Conservation (phyloP, 768 basidiomycete genomes). For the Russula ochroleuca region DNA sequence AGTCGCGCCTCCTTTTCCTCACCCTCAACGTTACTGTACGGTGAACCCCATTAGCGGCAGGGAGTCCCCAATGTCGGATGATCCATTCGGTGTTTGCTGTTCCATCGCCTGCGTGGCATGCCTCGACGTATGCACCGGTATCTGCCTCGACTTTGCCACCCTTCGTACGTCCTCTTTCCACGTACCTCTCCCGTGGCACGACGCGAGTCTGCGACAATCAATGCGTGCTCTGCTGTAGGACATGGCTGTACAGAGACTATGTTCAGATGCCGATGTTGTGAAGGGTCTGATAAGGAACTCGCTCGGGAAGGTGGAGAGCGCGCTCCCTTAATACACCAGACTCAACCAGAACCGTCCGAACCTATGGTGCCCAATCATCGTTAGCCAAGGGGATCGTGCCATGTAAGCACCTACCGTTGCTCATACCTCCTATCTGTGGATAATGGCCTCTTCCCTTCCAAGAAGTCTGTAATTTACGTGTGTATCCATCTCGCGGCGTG, state of each 20-base stretch:
- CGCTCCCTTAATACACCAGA: slow-evolving; percentile 20
- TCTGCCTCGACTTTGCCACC: slow-evolving; percentile 23
- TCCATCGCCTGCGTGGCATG: slow-evolving; percentile 15
- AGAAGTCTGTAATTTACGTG: neutral
- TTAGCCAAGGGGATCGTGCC: neutral
- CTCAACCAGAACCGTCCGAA: slow-evolving; percentile 5
- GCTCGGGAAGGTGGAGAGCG: neutral
- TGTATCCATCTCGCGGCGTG: neutral
- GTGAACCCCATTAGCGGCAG: neutral
- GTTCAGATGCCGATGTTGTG: slow-evolving; percentile 6
- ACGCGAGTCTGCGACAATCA: neutral
- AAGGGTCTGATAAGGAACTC: neutral
- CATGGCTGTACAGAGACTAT: slow-evolving; percentile 16
- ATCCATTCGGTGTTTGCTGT: slow-evolving; percentile 11
- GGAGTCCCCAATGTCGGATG: slow-evolving; percentile 11
- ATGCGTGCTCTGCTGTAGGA: neutral
- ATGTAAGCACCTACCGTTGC: neutral
- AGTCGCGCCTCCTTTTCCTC: too few relatives aligned
- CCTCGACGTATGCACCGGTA: slow-evolving; percentile 16
- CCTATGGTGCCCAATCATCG: slow-evolving; percentile 1
- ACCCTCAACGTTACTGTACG: neutral
- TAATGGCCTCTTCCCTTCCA: neutral
- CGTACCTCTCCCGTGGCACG: neutral
- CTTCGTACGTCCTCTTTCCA: slow-evolving; percentile 10
- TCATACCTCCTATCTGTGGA: neutral